phyloP scores from a whole-genome alignment of 169 alveolate species.

The Eimeria necatrix region DNA sequence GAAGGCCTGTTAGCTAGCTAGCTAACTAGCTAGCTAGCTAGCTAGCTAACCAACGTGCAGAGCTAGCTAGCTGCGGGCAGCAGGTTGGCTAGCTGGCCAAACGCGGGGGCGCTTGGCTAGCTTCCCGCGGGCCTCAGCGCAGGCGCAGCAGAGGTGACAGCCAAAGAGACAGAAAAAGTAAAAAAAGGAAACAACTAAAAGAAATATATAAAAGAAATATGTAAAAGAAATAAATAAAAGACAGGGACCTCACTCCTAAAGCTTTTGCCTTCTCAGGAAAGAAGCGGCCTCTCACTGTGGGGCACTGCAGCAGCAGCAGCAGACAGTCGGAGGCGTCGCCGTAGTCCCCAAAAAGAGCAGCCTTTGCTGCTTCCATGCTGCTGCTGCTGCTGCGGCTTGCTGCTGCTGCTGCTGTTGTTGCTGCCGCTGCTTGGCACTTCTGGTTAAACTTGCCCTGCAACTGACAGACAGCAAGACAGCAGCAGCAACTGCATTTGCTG shows the following conservation, averaged over 20 bases:
- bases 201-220: background rate
- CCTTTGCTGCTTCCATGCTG: slow-evolving; percentile 28
- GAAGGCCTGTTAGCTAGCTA: too few relatives aligned
- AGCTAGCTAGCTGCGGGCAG: background rate
- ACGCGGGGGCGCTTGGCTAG: too few relatives aligned
- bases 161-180: background rate
- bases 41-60: background rate
- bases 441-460: too few relatives aligned
- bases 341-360: background rate
- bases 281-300: slow-evolving; percentile 86
- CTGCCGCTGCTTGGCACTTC: background rate
- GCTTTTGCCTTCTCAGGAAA: slow-evolving; percentile 88
- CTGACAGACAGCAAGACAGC: too few relatives aligned
- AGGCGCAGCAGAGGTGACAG: background rate
- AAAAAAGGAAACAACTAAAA: background rate
- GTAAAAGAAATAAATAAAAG: background rate
- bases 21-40: background rate
- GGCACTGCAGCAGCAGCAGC: slow-evolving; percentile 84
- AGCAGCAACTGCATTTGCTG: too few relatives aligned
- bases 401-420: slow-evolving; percentile 34
- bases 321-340: slow-evolving; percentile 71
- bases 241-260: slow-evolving; percentile 78
- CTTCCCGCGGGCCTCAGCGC: too few relatives aligned
- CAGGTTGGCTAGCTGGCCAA: too few relatives aligned
- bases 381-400: background rate